These are phyloP conservation scores for Amphibolis antarctica DNA, from an alignment of 106 monocot genomes.

Conservation along the genomic window DNA sequence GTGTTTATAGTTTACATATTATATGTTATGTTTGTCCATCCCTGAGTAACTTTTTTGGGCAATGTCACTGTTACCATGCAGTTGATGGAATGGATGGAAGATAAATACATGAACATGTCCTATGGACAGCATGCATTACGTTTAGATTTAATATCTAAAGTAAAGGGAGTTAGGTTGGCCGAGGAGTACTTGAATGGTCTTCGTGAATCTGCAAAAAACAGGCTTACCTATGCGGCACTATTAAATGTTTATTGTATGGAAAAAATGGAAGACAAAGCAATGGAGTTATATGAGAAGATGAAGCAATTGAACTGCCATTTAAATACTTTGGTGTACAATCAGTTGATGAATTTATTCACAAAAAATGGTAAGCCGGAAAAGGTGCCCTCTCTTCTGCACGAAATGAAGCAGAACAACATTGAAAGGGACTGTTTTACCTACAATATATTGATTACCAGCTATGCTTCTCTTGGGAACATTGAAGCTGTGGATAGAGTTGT, in stretches of 20 bases:
- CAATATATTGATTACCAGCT: slow-evolving; percentile 40
- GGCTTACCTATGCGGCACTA: slow-evolving; percentile 38
- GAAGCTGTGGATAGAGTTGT: slow-evolving; percentile 33
- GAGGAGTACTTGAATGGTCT: slow-evolving; percentile 45
- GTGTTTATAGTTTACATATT: too few species aligned
- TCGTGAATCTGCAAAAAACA: slow-evolving; percentile 27
- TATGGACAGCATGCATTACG: slow-evolving; percentile 35
- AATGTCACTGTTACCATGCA: slow-evolving; percentile 2
- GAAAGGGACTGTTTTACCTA: slow-evolving; percentile 35
- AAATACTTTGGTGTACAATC: slow-evolving; percentile 37
- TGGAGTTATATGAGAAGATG: slow-evolving; percentile 42
- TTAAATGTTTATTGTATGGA: slow-evolving; percentile 22
- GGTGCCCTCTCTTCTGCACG: slow-evolving; percentile 15
- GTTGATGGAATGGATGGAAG: slow-evolving; percentile 64
- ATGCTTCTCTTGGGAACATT: slow-evolving; percentile 27
- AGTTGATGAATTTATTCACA: slow-evolving; percentile 33
- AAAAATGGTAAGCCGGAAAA: slow-evolving; percentile 37
- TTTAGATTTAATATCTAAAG: slow-evolving; percentile 47
- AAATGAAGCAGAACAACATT: slow-evolving; percentile 32
- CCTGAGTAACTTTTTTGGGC: too few species aligned
- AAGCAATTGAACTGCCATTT: slow-evolving; percentile 29
- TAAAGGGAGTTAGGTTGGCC: slow-evolving; percentile 32
- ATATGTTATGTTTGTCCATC: too few species aligned
- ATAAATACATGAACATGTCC: slow-evolving; percentile 21
- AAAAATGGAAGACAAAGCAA: slow-evolving; percentile 33